Conservation (phyloP, 257 asterid genomes). For the Gentiana macrophylla region DNA sequence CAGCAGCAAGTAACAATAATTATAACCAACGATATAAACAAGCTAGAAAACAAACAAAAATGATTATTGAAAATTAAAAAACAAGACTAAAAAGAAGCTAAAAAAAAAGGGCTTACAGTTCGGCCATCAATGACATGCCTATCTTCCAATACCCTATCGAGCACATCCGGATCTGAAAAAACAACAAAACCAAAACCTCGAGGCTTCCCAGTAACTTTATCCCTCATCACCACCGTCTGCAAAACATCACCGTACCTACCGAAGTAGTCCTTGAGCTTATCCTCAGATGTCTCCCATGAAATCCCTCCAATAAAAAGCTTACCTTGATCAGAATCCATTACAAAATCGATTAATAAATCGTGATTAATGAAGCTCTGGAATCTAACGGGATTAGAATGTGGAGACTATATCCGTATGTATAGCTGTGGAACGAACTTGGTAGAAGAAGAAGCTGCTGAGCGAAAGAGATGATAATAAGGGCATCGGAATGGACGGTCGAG, state of each 20-base stretch:
- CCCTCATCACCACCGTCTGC: slow-evolving; percentile 79
- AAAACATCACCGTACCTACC: slow-evolving; percentile 65
- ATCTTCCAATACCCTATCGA: slow-evolving; percentile 70
- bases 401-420: background rate
- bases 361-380: background rate
- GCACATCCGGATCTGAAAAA: slow-evolving; percentile 58
- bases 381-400: background rate
- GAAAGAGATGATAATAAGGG: background rate
- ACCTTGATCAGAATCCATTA: slow-evolving; percentile 91
- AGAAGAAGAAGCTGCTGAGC: slow-evolving; percentile 14
- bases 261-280: slow-evolving; percentile 64
- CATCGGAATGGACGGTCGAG: slow-evolving; percentile 25
- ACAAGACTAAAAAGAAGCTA: no score
- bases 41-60: background rate
- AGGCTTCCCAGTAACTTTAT: slow-evolving; percentile 63
- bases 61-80: background rate
- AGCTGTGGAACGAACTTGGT: background rate
- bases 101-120: slow-evolving; percentile 35
- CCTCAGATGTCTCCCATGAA: slow-evolving; percentile 82
- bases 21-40: background rate
- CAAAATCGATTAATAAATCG: background rate
- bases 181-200: slow-evolving; percentile 84
- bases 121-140: slow-evolving; percentile 77
- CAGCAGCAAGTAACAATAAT: background rate
- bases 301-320: slow-evolving; percentile 87